Evolutionary conservation across 495 filamentous ascomycete species (phyloP), one percentile per base, ranked within the genome.

Genomic region (Podospora pseudopauciseta): DNA sequence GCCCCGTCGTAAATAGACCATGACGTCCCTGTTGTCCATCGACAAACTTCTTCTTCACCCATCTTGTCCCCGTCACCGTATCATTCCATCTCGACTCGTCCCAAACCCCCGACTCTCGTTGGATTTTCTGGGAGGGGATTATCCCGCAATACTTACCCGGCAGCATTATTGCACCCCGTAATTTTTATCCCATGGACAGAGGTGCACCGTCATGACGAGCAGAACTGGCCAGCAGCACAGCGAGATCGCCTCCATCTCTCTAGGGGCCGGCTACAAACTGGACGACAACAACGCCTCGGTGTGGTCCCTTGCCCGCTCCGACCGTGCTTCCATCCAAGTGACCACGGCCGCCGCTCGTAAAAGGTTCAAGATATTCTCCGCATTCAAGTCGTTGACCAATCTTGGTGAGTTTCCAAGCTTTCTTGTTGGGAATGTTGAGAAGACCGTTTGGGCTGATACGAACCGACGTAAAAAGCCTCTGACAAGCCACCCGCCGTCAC

Each of bases 311-410:
- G 39, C 65, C 63, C 64, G 60, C 34, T 23, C 20, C 1, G 63
- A 66, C 16, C 28, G 27, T 27, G 54, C 44, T 23, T 65, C 62
- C 32, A 44, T 54, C 13, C 65, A 72, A n/a, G 67, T 75, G 13
- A 74, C 78, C 16, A 83, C 80, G 66, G 54, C 79, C 26, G 76
- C 74, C 65, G 76, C 77, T 30, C 80, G 80, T 23, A 23, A 23
- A 23, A 78, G 81, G 16, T 80, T 78, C 6, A 81, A 75, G 64
- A 70, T 86, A 19, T 63, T 81, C 63, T 79, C 81, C 3, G 80
- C 77, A 26, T 67, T 86, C 54, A 81, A 79, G 34, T 81, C 82
- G 19, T 72, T 85, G 55, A 82, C 79, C 18, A 82, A 80, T 66
- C 82, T 72, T 63, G 72, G 83, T 83, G 71, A 66, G 79, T 65